Base-by-base conservation (phyloP, 371 early-diverging fungal genomes). In the Chytridiales sp. region DNA sequence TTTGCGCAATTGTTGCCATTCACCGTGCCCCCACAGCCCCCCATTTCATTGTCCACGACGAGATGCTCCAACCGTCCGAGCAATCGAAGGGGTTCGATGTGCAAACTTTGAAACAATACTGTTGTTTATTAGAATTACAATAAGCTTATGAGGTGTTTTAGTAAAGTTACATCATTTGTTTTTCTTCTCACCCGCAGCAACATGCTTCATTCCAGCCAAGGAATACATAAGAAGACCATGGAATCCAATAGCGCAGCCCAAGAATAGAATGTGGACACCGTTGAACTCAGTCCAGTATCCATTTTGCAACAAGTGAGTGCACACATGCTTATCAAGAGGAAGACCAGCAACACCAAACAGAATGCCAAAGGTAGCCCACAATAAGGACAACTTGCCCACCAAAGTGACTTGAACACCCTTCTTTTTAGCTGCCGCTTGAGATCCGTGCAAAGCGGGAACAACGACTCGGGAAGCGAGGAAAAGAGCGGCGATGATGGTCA, bases 191-290 rank as follows among this genome's bases (percentile, higher is more conserved):
- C 8, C 48, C 15, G 6, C 13, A 15, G 13, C 22, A 6, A 38
- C 39, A 38, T 27, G 48, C 4, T 30, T 32, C 4, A 48, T 32
- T 27, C 48, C 48, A 29, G 22, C 27, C 26, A 22, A 6, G 6
- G 19, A 27, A 27, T 48, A 48, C 6, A 32, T 32, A 11, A 48
- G 5, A 9, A 48, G 27, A 19, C 26, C 26, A 27, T 30, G 22
- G 48, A 48, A 48, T 4, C 30, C 48, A 9, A 48, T 5, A 27
- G 26, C 48, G 22, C 48, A 48, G 6, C 48, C 48, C 4, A 48
- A 29, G 27, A 48, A 48, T 4, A 48, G 27, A 8, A 48, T 29
- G 22, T 48, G 48, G 8, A 32, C 15, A 27, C 26, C 48, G 27
- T 48, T 48, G 32, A 48, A 48, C 15, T 48, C 48, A 27, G 48